These are phyloP conservation scores for Avicennia marina DNA, from an alignment of 257 asterid species.

Conservation along the genomic window DNA sequence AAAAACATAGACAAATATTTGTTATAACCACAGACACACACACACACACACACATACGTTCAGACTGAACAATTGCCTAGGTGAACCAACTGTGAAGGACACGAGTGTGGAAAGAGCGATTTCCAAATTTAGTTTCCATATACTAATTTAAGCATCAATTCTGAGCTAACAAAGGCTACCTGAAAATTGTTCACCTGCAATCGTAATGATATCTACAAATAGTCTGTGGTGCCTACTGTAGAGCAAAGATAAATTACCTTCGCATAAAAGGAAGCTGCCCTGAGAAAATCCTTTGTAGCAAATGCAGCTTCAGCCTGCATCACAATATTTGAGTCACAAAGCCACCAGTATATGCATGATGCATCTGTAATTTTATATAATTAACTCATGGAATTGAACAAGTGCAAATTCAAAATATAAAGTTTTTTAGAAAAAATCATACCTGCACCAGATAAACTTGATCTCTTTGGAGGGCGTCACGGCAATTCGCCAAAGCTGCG, in stretches of 20 bases:
- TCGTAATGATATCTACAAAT: constrained; percentile 2
- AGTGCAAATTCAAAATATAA: constrained; percentile 8
- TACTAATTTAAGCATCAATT: neutral
- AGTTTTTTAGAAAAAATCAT: constrained; percentile 19
- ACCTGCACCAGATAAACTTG: constrained; percentile 98
- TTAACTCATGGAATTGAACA: no score
- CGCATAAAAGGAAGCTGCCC: constrained; percentile 95
- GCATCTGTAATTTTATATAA: neutral
- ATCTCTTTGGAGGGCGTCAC: constrained; percentile 90
- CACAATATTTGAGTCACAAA: constrained; percentile 24
- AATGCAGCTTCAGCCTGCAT: constrained; percentile 96
- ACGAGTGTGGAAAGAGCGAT: neutral
- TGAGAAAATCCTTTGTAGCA: constrained; percentile 74
- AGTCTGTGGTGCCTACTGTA: neutral
- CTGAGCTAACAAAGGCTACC: neutral
- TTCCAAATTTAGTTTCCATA: constrained; percentile 1
- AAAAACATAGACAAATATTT: no score
- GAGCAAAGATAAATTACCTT: constrained; percentile 48
- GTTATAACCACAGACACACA: no score
- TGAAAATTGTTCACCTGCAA: constrained; percentile 1
- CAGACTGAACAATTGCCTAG: neutral
- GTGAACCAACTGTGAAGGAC: neutral
- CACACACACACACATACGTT: no score
- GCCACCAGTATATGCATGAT: constrained; percentile 12
- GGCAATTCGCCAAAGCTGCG: constrained; percentile 88